Percentiles rank a stretch among this genome's conserved stretches.
phyloP scores from a whole-genome alignment of 345 rosid species.

The Zanthoxylum bungeanum region DNA sequence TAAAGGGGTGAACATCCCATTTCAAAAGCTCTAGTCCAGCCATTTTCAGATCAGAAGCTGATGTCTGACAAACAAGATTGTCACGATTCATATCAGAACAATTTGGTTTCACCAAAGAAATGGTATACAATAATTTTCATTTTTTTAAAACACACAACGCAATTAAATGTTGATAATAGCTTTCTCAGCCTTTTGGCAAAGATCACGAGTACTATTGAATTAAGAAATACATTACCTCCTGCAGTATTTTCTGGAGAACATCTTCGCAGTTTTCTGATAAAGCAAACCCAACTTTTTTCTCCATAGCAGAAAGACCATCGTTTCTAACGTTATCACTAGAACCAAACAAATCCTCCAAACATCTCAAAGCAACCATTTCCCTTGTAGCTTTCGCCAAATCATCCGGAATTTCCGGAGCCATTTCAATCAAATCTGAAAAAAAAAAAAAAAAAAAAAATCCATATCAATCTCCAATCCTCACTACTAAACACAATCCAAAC shows the following conservation, averaged over 20 bases:
- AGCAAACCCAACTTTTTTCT: constrained; percentile 26
- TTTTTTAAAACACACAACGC: not conserved
- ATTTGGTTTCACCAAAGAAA: not conserved
- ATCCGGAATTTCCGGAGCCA: constrained; percentile 33
- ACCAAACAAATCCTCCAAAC: constrained; percentile 51
- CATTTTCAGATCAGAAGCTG: constrained; percentile 27
- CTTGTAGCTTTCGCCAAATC: constrained; percentile 26
- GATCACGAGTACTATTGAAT: too few species aligned
- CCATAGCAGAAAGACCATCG: constrained; percentile 15
- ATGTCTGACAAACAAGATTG: constrained; percentile 21
- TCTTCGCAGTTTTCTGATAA: constrained; percentile 42
- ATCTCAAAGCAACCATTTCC: constrained; percentile 59
- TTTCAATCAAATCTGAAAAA: constrained; percentile 41
- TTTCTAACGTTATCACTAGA: constrained; percentile 1
- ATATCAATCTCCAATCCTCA: not conserved
- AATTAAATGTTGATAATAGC: too few species aligned
- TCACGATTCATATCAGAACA: not conserved
- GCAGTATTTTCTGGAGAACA: constrained; percentile 34
- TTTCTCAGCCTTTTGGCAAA: too few species aligned
- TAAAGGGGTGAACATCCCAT: constrained; percentile 48
- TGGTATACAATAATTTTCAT: not conserved
- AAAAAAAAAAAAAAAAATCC: not conserved
- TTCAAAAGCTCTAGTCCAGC: constrained; percentile 36
- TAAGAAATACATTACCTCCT: constrained; percentile 29
- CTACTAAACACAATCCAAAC: not conserved